Base-by-base conservation (phyloP, 2,329 filamentous ascomycete genomes). In the Fusarium redolens region DNA sequence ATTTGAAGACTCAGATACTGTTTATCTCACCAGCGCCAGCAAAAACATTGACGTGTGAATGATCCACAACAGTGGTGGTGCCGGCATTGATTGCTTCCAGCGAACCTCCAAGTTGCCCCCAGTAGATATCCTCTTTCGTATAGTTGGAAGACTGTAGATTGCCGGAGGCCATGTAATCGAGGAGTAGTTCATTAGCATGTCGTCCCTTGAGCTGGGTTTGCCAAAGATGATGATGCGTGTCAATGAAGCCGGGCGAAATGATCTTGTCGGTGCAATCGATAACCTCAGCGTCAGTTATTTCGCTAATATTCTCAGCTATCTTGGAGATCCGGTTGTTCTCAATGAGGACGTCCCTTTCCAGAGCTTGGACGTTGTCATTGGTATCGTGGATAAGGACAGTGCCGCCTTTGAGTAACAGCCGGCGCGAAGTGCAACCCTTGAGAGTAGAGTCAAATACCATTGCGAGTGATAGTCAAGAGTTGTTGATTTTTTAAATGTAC, bases 71-170 rank as follows among this genome's bases (percentile, higher is more conserved):
- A 11, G 69, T 73, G 0, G 69, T 72, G 7, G 69, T 72, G 3
- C 69, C 69, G 13, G 64, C 69, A 17, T 72, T 68, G 2, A 72
- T 58, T 0, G 69, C 59, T 15, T 72, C 69, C 10, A 72, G 58
- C 1, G 51, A 72, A 3, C 69, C 69, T 1, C 65, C 69, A 6
- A 72, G 38, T 3, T 73, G 71, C 3, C 69, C 69, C 69, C 69
- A 72, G 30, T 66, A 72, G 5, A 55, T 22, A n/a, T 72, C 65
- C 0, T 50, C 47, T 12, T 10, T 40, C 3, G 48, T 51, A 5
- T 63, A 55, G 3, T 56, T 69, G 0, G 40, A 73, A 14, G 56
- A 44, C 25, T 68, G 48, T 15, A 72, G 17, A 14, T 61, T 68
- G 8, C 65, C 65, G 0, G 47, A 45, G 0, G 37, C 47, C 41